Percentiles rank a stretch among this genome's conserved stretches.
Conservation (phyloP, 2,329 filamentous ascomycete genomes). For the Colletotrichum tofieldiae region DNA sequence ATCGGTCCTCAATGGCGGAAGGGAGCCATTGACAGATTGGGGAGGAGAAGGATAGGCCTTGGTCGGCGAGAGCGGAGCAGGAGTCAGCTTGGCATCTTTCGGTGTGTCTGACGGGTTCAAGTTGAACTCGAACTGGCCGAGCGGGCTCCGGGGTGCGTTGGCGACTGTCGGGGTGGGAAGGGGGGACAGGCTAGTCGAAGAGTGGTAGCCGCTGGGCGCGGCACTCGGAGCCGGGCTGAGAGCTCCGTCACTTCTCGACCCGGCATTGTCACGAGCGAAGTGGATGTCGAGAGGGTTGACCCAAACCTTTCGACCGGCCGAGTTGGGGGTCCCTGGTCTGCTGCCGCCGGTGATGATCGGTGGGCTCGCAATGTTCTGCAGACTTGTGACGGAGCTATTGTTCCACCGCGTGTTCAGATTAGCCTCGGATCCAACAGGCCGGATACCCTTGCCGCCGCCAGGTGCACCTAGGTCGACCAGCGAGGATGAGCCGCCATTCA, state of each 20-base stretch:
- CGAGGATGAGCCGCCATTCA: constrained; percentile 59
- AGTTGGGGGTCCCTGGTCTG: constrained; percentile 54
- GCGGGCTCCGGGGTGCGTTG: constrained; percentile 54
- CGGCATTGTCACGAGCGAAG: constrained; percentile 52
- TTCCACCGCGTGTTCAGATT: constrained; percentile 56
- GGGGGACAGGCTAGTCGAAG: constrained; percentile 20
- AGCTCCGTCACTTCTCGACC: constrained; percentile 31
- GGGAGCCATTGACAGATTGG: constrained; percentile 50
- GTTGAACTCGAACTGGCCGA: constrained; percentile 59
- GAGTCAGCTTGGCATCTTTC: constrained; percentile 19
- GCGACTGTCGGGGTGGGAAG: constrained; percentile 43
- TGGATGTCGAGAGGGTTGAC: constrained; percentile 66
- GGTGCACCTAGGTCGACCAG: constrained; percentile 59
- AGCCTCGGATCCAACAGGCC: constrained; percentile 57
- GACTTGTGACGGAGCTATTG: constrained; percentile 54
- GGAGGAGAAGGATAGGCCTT: constrained; percentile 53
- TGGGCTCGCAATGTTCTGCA: constrained; percentile 51
- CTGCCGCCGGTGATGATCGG: constrained; percentile 47
- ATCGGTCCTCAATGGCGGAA: constrained; percentile 41
- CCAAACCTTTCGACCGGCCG: constrained; percentile 54
- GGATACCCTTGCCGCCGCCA: constrained; percentile 51
- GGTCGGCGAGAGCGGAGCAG: constrained; percentile 40
- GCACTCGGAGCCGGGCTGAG: constrained; percentile 36
- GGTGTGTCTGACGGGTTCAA: constrained; percentile 43
- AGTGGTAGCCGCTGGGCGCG: constrained; percentile 46